Evolutionary conservation across 2,329 filamentous ascomycete species (phyloP).

Genomic region (Fusarium continuum): DNA sequence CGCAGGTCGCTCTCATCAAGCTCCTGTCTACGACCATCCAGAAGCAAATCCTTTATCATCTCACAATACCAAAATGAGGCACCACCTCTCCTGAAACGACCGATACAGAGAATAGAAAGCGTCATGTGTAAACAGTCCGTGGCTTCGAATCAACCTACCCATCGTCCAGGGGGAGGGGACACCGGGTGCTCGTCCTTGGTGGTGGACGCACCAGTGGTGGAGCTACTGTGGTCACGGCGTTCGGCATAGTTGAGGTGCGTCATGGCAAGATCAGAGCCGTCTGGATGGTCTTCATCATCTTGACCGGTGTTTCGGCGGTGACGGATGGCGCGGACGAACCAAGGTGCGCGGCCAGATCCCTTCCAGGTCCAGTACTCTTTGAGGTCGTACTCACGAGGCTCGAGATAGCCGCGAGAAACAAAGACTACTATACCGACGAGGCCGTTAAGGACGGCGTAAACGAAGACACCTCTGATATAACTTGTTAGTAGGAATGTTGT

Average conservation of each 20-base stretch:
- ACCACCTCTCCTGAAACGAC: constrained; percentile 3
- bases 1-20: neutral
- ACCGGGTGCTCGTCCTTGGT: constrained; percentile 41
- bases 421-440: constrained; percentile 57
- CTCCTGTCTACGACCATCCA: neutral
- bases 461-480: constrained; percentile 60
- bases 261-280: constrained; percentile 20
- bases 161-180: constrained; percentile 26
- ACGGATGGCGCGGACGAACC: constrained; percentile 55
- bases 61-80: constrained; percentile 27
- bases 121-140: neutral
- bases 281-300: constrained; percentile 13
- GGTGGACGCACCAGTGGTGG: constrained; percentile 29
- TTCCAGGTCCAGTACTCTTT: constrained; percentile 67
- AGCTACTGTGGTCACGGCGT: constrained; percentile 27
- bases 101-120: constrained; percentile 17
- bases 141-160: constrained; percentile 17
- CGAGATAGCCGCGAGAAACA: constrained; percentile 53
- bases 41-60: constrained; percentile 7
- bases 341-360: constrained; percentile 57
- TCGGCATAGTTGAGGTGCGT: constrained; percentile 9
- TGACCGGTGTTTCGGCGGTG: constrained; percentile 5
- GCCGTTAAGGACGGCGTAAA: constrained; percentile 60
- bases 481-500: constrained; percentile 3
- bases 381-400: constrained; percentile 62